Conservation (phyloP, 345 rosid genomes). For the Gynandropsis gynandra region DNA sequence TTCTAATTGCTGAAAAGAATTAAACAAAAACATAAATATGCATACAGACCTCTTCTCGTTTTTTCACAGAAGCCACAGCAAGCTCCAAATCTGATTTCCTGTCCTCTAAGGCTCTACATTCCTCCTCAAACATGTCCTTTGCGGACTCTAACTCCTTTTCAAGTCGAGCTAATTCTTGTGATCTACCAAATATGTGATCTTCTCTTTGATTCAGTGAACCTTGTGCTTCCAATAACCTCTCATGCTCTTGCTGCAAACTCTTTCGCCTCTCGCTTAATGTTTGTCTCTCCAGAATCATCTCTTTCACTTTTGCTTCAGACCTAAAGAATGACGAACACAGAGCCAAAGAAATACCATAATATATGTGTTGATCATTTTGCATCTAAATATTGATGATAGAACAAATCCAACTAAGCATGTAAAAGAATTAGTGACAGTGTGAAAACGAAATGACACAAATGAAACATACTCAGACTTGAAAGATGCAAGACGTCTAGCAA, state of each 20-base stretch:
- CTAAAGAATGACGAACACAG: constrained; percentile 32
- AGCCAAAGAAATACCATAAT: constrained; percentile 5
- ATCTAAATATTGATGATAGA: not conserved
- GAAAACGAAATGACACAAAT: constrained; percentile 7
- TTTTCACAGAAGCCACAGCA: constrained; percentile 37
- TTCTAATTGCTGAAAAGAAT: not conserved
- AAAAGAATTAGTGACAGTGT: not conserved
- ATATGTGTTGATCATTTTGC: not conserved
- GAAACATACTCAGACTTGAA: constrained; percentile 72
- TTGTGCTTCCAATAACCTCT: constrained; percentile 69
- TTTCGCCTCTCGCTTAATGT: constrained; percentile 65
- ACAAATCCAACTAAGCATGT: constrained; percentile 1
- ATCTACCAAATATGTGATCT: constrained; percentile 56
- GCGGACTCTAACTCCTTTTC: constrained; percentile 55
- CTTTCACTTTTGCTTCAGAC: constrained; percentile 79
- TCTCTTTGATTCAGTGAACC: constrained; percentile 75
- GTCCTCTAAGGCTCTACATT: constrained; percentile 39
- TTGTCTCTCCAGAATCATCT: constrained; percentile 52
- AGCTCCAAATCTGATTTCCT: constrained; percentile 56
- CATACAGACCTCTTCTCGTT: constrained; percentile 72
- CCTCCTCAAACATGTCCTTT: constrained; percentile 46
- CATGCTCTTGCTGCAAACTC: constrained; percentile 70
- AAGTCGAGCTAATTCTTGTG: constrained; percentile 54
- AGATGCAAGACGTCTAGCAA: constrained; percentile 45
- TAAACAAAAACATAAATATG: constrained; percentile 6